A percentile compares a stretch with the other conserved stretches of the same genome.
These are phyloP conservation scores for Hymenoscyphus linearis DNA, from an alignment of 2,329 filamentous ascomycete genomes.

Conservation along the genomic window DNA sequence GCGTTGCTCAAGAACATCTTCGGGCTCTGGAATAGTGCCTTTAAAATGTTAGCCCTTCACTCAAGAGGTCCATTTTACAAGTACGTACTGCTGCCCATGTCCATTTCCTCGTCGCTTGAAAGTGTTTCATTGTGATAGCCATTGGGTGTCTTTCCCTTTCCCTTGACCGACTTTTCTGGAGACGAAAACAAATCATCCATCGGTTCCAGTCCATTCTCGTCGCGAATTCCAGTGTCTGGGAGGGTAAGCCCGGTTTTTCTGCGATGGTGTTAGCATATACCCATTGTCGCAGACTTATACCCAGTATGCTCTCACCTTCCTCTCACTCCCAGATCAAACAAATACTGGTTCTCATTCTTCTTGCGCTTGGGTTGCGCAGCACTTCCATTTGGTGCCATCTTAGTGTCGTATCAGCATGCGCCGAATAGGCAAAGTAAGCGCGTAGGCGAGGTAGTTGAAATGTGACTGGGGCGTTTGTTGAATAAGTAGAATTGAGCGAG, in stretches of 20 bases:
- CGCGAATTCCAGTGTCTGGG: conserved; percentile 71
- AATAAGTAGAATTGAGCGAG: background rate
- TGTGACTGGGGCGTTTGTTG: background rate
- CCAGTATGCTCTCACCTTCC: conserved; percentile 39
- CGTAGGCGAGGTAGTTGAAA: background rate
- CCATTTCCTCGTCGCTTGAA: conserved; percentile 54
- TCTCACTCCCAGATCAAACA: conserved; percentile 45
- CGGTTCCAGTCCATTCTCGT: conserved; percentile 88
- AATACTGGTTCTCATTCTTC: conserved; percentile 38
- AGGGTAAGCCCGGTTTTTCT: conserved; percentile 89
- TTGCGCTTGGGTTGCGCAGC: conserved; percentile 24
- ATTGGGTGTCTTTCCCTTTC: conserved; percentile 9
- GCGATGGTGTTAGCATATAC: conserved; percentile 18
- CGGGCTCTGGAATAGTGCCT: conserved; percentile 47
- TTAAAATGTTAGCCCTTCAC: conserved; percentile 8
- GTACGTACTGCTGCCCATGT: conserved; percentile 53
- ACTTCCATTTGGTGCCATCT: conserved; percentile 15
- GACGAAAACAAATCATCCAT: conserved; percentile 87
- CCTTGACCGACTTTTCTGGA: conserved; percentile 52
- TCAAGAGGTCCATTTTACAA: background rate
- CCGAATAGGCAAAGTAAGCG: background rate
- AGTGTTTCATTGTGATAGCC: conserved; percentile 37
- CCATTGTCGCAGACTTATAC: background rate
- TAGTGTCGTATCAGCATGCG: background rate
- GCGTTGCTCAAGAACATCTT: conserved; percentile 35